phyloP scores from a whole-genome alignment of 176 grass and related monocot genomes.

The Hsuehochloa calcarea region DNA sequence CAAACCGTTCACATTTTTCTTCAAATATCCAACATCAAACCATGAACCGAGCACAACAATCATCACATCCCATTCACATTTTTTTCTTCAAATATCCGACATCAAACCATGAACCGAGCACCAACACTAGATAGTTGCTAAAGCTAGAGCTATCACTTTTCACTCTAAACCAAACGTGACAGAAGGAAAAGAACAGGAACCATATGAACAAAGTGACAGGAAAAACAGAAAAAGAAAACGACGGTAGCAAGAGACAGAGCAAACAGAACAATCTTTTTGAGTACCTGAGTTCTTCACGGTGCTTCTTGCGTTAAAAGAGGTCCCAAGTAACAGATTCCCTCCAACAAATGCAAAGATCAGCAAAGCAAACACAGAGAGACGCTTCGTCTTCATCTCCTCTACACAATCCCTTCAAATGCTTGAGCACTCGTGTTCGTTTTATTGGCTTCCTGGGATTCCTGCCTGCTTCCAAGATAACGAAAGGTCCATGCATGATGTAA shows the following conservation, averaged over 20 bases:
- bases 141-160: neutral
- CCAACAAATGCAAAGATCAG: slow-evolving; percentile 19
- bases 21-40: too few relatives aligned
- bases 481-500: slow-evolving; percentile 31
- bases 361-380: neutral
- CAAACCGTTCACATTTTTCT: too few relatives aligned
- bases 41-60: too few relatives aligned
- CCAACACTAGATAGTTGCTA: neutral
- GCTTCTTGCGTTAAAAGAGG: neutral
- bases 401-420: neutral
- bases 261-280: neutral
- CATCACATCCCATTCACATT: neutral
- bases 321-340: neutral
- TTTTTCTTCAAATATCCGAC: neutral
- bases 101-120: neutral
- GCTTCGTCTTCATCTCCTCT: slow-evolving; percentile 6
- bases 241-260: neutral
- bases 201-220: neutral
- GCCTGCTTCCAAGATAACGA: neutral
- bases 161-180: neutral
- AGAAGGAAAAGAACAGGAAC: neutral
- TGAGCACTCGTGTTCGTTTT: neutral
- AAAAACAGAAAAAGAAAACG: neutral
- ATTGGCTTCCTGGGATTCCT: slow-evolving; percentile 12
- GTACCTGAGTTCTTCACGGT: slow-evolving; percentile 15